These are phyloP conservation scores for Yarrowia galli DNA, from an alignment of 1,139 yeast species.

Conservation along the genomic window DNA sequence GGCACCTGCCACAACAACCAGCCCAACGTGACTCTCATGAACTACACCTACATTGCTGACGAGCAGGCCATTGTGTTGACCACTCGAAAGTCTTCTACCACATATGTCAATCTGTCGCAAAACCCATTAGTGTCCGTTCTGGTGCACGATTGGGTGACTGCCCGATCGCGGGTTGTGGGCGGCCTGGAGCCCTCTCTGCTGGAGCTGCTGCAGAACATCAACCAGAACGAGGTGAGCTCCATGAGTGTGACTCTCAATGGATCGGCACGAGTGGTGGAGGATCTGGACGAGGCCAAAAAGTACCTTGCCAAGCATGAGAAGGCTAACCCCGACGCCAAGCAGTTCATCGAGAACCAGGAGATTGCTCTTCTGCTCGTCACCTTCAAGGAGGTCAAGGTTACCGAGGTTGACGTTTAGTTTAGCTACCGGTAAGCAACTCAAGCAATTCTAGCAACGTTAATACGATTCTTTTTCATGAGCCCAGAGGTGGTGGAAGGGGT, in stretches of 20 bases:
- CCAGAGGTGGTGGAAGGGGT: too few species aligned
- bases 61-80: constrained; percentile 67
- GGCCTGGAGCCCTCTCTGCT: constrained; percentile 53
- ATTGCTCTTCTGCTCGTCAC: constrained; percentile 71
- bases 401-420: constrained; percentile 60
- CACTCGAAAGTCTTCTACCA: constrained; percentile 71
- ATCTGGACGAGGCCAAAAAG: constrained; percentile 57
- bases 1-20: constrained; percentile 72
- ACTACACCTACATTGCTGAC: constrained; percentile 67
- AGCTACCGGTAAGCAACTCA: too few species aligned
- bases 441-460: background rate
- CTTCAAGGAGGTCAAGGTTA: constrained; percentile 74
- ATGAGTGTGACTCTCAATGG: constrained; percentile 83
- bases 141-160: constrained; percentile 86
- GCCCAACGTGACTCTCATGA: constrained; percentile 91
- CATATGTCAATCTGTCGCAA: constrained; percentile 66
- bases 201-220: constrained; percentile 71
- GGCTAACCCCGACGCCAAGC: constrained; percentile 63
- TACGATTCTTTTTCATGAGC: background rate
- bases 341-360: constrained; percentile 65
- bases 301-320: constrained; percentile 66
- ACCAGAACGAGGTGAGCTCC: constrained; percentile 76
- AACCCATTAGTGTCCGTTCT: constrained; percentile 81
- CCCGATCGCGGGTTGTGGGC: constrained; percentile 57
- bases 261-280: constrained; percentile 63